Evolutionary conservation across 2,329 filamentous ascomycete genomes (phyloP), one percentile per base, ranked within the genome.

Genomic region (Exophiala phaeomuriformis): DNA sequence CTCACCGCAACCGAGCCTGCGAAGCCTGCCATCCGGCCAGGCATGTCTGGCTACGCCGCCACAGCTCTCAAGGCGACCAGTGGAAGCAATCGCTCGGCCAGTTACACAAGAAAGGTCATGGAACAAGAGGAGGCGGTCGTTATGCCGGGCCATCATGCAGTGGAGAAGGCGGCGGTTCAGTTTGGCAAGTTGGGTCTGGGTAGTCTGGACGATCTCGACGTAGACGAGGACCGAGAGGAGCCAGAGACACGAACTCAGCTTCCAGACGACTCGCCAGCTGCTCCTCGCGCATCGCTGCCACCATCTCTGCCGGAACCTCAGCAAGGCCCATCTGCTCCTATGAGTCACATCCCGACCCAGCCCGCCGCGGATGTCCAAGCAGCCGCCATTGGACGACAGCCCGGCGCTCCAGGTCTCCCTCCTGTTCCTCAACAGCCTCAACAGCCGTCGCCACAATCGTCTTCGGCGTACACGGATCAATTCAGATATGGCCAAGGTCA

Each of bases 61-160:
- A 86, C 84, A 47, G 88, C 89, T 29, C 77, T 87, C 64, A 95
- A 95, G 74, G 87, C 87, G 8, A 86, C 84, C 57, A 74, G 80
- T 28, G 71, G 70, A 32, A 65, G 79, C 53, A 75, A 77, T 56
- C 86, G 91, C 57, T 84, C 83, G 51, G 81, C 88, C 19, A 90
- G 85, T 72, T 89, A 86, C 70, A 86, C 94, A 69, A 84, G 91
- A 61, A 86, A 89, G 65, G 80, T 96, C 50, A 78, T 95, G 65
- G 90, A 97, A 64, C 93, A 98, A 68, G 90, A 95, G 71, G 93
- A 98, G 74, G 89, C 93, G 55, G 93, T 98, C 39, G 90, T 95
- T 61, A 96, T 98, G 91, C 93, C 93, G 43, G 90, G 88, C 56
- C 95, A 96, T 75, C 90, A 93, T 63, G 90, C 93, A 49, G 86